Conservation (phyloP, 1,284 basidiomycete genomes). For the Sporisorium sorghi region DNA sequence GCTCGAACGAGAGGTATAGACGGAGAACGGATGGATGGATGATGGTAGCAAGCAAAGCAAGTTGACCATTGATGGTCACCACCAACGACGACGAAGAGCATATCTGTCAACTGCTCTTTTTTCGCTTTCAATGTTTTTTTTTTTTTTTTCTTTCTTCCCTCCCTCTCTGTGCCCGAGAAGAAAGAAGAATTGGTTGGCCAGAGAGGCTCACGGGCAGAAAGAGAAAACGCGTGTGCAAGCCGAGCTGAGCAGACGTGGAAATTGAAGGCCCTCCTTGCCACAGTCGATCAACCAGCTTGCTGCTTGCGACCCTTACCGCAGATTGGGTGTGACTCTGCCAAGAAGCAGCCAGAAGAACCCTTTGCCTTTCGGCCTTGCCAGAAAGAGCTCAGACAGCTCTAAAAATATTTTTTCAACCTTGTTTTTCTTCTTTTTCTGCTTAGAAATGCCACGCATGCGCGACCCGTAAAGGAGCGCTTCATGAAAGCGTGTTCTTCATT, state of each 20-base stretch:
- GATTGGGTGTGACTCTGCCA: not conserved
- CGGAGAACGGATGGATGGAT: not conserved
- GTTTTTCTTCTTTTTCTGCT: not conserved
- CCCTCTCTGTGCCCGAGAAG: not conserved
- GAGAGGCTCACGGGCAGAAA: too few relatives aligned
- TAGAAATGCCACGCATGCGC: not conserved
- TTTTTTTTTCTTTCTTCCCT: too few relatives aligned
- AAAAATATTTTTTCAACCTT: not conserved
- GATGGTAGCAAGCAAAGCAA: too few relatives aligned
- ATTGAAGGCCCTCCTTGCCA: not conserved
- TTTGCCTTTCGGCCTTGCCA: not conserved
- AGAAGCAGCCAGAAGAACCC: not conserved
- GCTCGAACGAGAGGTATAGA: constrained; percentile 3
- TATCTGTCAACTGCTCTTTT: not conserved
- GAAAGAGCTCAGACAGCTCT: too few relatives aligned
- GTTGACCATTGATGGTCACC: too few relatives aligned
- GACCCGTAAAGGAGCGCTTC: not conserved
- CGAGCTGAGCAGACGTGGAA: not conserved
- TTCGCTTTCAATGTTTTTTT: constrained; percentile 8
- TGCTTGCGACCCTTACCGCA: not conserved
- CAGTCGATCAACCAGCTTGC: not conserved
- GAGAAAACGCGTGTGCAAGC: not conserved
- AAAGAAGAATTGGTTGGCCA: not conserved
- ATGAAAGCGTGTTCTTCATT: not conserved
- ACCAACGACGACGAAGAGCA: not conserved